These are phyloP conservation scores for Musa balbisiana DNA, from an alignment of 202 grass and related monocot genomes.

Conservation along the genomic window DNA sequence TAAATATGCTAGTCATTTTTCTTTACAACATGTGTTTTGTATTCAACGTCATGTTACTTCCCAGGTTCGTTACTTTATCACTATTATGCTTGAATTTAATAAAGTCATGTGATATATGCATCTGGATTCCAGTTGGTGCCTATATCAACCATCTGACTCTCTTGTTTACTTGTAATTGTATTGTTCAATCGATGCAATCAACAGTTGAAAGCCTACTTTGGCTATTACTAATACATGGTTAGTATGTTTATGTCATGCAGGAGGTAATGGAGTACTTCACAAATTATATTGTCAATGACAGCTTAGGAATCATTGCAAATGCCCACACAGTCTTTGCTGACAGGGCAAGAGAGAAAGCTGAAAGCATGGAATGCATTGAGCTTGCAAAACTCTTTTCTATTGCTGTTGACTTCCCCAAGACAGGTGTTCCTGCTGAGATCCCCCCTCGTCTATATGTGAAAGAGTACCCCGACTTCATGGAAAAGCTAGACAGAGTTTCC, in stretches of 20 bases:
- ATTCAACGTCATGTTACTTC: neutral
- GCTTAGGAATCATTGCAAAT: slow-evolving; percentile 73
- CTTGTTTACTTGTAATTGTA: neutral
- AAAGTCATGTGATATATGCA: neutral
- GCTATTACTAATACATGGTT: neutral
- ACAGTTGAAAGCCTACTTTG: neutral
- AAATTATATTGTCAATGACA: slow-evolving; percentile 90
- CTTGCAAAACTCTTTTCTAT: slow-evolving; percentile 73
- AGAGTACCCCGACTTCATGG: slow-evolving; percentile 97
- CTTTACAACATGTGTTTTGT: neutral
- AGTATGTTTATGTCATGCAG: slow-evolving; percentile 22
- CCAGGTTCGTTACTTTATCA: neutral
- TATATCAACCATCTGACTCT: neutral
- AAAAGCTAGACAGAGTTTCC: slow-evolving; percentile 52
- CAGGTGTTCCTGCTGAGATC: slow-evolving; percentile 60
- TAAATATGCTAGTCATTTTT: too few relatives aligned
- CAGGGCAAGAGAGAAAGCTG: slow-evolving; percentile 35
- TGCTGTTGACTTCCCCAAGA: slow-evolving; percentile 94
- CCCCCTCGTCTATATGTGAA: slow-evolving; percentile 45
- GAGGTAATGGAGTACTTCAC: slow-evolving; percentile 77
- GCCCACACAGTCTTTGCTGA: slow-evolving; percentile 81
- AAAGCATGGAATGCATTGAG: slow-evolving; percentile 38
- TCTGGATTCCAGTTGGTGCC: neutral
- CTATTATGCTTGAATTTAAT: neutral
- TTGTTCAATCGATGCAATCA: neutral